Evolutionary conservation across 352 stramenopile genomes (phyloP).

Genomic region (Chrysophaeum taylorii): DNA sequence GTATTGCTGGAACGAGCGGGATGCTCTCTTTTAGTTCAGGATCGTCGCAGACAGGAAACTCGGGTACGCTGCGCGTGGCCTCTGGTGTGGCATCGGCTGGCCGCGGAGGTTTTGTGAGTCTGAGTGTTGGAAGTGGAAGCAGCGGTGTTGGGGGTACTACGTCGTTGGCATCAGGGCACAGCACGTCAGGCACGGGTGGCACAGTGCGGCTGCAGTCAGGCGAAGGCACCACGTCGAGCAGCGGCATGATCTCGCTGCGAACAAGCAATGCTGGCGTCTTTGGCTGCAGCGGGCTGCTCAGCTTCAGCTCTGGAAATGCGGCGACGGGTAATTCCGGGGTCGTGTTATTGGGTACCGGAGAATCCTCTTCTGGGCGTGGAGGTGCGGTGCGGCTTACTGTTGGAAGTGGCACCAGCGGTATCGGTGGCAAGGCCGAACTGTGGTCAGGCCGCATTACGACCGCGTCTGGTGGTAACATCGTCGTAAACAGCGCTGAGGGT

Average conservation of each 20-base stretch:
- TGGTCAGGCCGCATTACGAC: too few species aligned
- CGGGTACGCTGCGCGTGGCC: constrained; percentile 21
- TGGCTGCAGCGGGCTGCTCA: too few species aligned
- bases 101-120: constrained; percentile 23
- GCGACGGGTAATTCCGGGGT: too few species aligned
- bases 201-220: background rate
- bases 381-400: too few species aligned
- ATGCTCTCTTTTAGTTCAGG: constrained; percentile 28
- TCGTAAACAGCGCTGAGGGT: too few species aligned
- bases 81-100: constrained; percentile 24
- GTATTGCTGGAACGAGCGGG: constrained; percentile 26
- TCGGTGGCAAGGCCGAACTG: too few species aligned
- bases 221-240: background rate
- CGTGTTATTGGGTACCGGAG: too few species aligned
- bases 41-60: constrained; percentile 25
- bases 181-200: background rate
- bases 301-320: too few species aligned
- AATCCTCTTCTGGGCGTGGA: too few species aligned
- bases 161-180: constrained; percentile 8
- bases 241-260: constrained; percentile 20
- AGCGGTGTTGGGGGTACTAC: background rate
- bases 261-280: too few species aligned
- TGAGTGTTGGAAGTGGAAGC: constrained; percentile 20
- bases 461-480: too few species aligned
- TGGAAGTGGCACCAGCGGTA: too few species aligned